Evolutionary conservation across 1,139 yeast species (phyloP).

Genomic region (Citeromyces hawaiiensis): DNA sequence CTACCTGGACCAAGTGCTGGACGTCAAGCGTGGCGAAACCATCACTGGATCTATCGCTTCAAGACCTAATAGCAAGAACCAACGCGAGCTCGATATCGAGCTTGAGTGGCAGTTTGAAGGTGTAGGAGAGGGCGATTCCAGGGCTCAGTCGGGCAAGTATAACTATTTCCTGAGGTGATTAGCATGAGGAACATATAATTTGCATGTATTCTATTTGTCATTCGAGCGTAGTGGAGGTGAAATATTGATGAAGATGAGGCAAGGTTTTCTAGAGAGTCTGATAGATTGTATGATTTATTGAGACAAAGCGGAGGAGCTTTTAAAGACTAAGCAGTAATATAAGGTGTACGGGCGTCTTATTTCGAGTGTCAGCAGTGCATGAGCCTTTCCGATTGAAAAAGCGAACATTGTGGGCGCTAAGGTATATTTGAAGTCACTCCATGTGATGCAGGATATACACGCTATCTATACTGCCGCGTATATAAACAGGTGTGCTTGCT

Average conservation of each 20-base stretch:
- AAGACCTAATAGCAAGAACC: slow-evolving; percentile 65
- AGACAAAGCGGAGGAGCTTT: too few species aligned
- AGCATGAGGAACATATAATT: background rate
- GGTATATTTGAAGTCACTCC: too few species aligned
- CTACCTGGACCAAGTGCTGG: slow-evolving; percentile 74
- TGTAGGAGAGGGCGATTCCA: slow-evolving; percentile 31
- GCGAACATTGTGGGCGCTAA: too few species aligned
- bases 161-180: slow-evolving; percentile 52
- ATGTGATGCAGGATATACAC: too few species aligned
- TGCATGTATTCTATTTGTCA: slow-evolving; percentile 1
- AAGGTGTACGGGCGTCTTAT: too few species aligned
- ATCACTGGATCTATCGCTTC: slow-evolving; percentile 63
- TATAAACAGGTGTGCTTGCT: too few species aligned
- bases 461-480: too few species aligned
- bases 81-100: slow-evolving; percentile 75
- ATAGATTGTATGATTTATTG: too few species aligned
- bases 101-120: slow-evolving; percentile 47
- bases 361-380: too few species aligned
- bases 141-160: slow-evolving; percentile 41
- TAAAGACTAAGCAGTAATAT: too few species aligned
- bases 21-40: slow-evolving; percentile 63
- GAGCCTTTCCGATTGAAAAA: too few species aligned
- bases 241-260: background rate
- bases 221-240: background rate
- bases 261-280: too few species aligned